Conservation (phyloP, 2,329 filamentous ascomycete species). For the Calonectria pteridis region DNA sequence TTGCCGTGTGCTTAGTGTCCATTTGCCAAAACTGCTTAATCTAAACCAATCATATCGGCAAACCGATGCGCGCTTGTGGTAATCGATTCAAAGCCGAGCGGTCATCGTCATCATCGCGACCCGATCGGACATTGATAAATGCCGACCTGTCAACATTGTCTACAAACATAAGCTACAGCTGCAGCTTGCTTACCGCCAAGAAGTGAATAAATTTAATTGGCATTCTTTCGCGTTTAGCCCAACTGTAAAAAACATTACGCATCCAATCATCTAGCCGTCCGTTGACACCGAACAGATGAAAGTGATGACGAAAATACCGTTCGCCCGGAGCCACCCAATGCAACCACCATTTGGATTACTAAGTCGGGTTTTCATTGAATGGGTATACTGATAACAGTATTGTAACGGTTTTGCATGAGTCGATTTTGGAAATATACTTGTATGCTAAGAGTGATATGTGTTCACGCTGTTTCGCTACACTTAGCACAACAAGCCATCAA, state of each 20-base stretch:
- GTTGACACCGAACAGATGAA: neutral
- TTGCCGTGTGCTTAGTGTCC: neutral
- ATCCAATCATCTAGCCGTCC: neutral
- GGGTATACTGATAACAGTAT: neutral
- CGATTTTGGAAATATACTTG: neutral
- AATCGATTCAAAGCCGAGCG: neutral
- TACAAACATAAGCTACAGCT: neutral
- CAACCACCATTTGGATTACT: neutral
- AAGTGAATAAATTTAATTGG: neutral
- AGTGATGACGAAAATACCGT: neutral
- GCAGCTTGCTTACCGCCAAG: neutral
- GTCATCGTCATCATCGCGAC: neutral
- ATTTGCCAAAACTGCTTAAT: neutral
- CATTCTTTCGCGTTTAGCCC: neutral
- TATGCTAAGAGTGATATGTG: neutral
- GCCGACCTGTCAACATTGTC: neutral
- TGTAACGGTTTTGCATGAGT: neutral
- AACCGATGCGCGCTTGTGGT: neutral
- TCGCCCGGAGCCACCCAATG: neutral
- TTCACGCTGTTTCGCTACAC: neutral
- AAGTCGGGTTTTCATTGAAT: neutral
- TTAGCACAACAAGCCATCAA: neutral
- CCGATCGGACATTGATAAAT: neutral
- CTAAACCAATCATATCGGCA: neutral
- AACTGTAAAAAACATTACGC: neutral